Base-by-base conservation (phyloP, 805 yeast genomes). In the Tetrapisispora pingtungensis region DNA sequence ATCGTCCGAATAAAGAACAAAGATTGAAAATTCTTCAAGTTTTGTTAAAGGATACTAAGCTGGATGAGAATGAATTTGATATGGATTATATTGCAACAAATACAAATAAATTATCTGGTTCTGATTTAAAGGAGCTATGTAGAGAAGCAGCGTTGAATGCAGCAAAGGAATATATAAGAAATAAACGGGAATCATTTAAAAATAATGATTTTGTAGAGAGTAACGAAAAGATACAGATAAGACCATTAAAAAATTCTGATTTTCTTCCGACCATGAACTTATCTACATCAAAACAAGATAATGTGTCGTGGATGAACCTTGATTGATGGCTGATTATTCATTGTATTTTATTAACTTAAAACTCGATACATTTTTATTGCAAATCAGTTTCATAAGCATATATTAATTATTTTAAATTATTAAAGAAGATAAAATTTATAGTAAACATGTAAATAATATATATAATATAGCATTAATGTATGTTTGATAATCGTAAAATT, bases 61-160 rank as follows among this genome's bases (percentile, higher is more conserved):
- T 84, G 4, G 89, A 82, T 46, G 42, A 43, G 1, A 54, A 61
- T 0, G 70, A 67, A 12, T 84, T 89, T 55, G 81, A 82, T 49
- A 56, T 82, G 40, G 73, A 77, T 24, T 61, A 65, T 3, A 68
- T 93, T 15, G 89, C 84, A 12, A 56, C 60, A 10, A 62, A 72
- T 39, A 85, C 96, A 0, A 75, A 72, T 10, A 95, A 93, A 1
- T 69, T 78, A 58, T 84, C 95, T 51, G 98, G 98, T 2, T 84
- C 95, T 2, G 98, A 90, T 56, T 71, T 93, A 59, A 81, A 84
- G 56, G 98, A 93, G 59, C 66, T 85, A 40, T 87, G 96, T 59
- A 76, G 98, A 45, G 94, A 86, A 56, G 98, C 98, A 0, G 96
- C 95, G 1, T 75, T 89, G 70, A 74, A 74, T 52, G 84, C 96